Base-by-base conservation (phyloP, 257 asterid species). In the Leonotis leonurus region DNA sequence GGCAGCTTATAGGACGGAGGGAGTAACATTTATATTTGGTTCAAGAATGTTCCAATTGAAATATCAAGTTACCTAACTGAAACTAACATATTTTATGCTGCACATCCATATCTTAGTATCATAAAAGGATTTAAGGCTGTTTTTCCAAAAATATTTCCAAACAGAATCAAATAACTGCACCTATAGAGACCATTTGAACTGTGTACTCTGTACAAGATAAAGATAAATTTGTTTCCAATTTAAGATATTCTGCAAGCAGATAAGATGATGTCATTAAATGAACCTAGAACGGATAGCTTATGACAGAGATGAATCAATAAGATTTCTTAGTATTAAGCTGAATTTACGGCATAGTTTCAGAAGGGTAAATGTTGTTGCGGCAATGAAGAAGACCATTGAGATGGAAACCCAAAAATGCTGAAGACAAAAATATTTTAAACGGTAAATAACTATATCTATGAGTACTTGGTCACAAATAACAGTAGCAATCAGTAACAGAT, bases 371-470 rank as follows among this genome's bases (percentile, higher is more conserved):
- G 84, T 32, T 49, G 97, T 89, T 7, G 97, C 99, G 29, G 99
- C 99, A 69, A 89, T 78, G 78, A 89, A 87, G 86, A 92, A 92
- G 75, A 92, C 95, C 99, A 92, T 89, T 45, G 99, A 79, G 56
- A 92, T 86, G 33, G 97, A 95, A 72, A 92, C 97, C 97, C 99
- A 92, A 33, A 92, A 92, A 76, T 92, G 99, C 99, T 92, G 99
- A 62, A 72, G 67, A 66, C 74, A 62, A 66, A 41, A 56, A 41
- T 20, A 55, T 5, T 21, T 36, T 12, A 24, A 39, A 39, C 24
- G 25, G 14, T n/a, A 8, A 45, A 57, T 55, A 70, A 7, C 3
- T 14, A 44, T 18, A 8, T 22, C 14, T 33, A 12, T 25, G 40
- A 7, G 1, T 2, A 57, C 51, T 3, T 21, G 24, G 35, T 14